Evolutionary conservation across 2,329 filamentous ascomycete species (phyloP).

Genomic region (Podosphaera aphanis): DNA sequence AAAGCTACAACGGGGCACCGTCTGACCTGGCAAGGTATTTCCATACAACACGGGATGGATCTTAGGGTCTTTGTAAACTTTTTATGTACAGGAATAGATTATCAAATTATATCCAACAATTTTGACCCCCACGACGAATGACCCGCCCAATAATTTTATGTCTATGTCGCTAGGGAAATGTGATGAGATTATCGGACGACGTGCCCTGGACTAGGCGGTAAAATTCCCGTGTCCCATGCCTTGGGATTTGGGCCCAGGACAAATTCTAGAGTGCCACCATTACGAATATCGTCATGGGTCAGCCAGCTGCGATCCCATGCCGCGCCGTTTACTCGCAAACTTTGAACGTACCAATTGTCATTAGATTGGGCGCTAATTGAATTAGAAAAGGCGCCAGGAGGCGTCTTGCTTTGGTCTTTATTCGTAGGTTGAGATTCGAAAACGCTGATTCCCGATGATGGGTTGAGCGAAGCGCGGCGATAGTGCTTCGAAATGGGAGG

Average conservation of each 20-base stretch:
- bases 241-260: slow-evolving; percentile 27
- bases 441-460: background rate
- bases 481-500: background rate
- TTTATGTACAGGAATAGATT: too few species aligned
- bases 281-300: slow-evolving; percentile 34
- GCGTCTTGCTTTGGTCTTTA: slow-evolving; percentile 1
- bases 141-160: background rate
- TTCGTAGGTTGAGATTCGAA: background rate
- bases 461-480: background rate
- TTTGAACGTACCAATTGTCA: slow-evolving; percentile 33
- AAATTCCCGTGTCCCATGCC: slow-evolving; percentile 24
- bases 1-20: too few species aligned
- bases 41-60: too few species aligned
- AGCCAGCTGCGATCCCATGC: slow-evolving; percentile 24
- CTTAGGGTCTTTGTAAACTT: too few species aligned
- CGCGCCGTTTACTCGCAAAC: slow-evolving; percentile 37
- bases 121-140: background rate
- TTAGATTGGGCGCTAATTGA: slow-evolving; percentile 7
- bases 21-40: too few species aligned
- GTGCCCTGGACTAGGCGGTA: slow-evolving; percentile 30
- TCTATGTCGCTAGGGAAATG: too few species aligned
- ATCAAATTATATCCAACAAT: too few species aligned
- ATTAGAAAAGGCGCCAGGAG: slow-evolving; percentile 21
- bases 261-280: slow-evolving; percentile 39
- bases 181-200: background rate